Evolutionary conservation across 2,329 filamentous ascomycete species (phyloP), one percentile per base, ranked within the genome.

Genomic region (Pestalotiopsis sp.): DNA sequence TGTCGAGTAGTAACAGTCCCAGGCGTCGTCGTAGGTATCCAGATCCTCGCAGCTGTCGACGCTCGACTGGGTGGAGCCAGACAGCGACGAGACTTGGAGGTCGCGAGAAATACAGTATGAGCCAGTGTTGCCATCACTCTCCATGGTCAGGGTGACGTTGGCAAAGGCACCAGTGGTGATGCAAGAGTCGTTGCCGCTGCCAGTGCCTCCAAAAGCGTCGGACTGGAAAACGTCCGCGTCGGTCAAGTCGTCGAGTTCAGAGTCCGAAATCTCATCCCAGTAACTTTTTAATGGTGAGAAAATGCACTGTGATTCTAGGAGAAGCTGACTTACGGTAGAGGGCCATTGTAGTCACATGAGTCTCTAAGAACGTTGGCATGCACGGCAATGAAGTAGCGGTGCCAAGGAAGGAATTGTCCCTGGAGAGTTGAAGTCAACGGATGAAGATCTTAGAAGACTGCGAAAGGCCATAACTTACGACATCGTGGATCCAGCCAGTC

Each of bases 361-460:
- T 67, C 56, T n/a, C 61, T 68, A n/a, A 72, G 38, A 1, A 70
- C 11, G n/a, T 65, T 58, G 25, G 68, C 69, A 59, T 72, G 69
- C 4, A 60, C n/a, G 0, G 67, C 68, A 5, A 72, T 52, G 17
- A 68, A 62, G 56, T 72, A 72, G 31, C 71, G 69, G 45, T 70
- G 71, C 56, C 68, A 72, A 17, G 71, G 71, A 4, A 72, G 66
- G 59, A 72, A 72, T 57, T 65, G 81, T 65, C 2, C 80, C 62
- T 65, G 31, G n/a, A 31, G 4, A 39, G 1, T 3, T 36, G 23
- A 23, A 39, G 38, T 13, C 38, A 39, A 39, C 38, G 23, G 23
- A 23, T 23, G 23, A 39, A 39, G 38, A 7, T 3, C 13, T 39
- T 39, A 7, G 9, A 39, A 39, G 38, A 39, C 2, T 39, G 38